Conservation (phyloP, 176 grass and related monocot species). For the Chloris gayana region DNA sequence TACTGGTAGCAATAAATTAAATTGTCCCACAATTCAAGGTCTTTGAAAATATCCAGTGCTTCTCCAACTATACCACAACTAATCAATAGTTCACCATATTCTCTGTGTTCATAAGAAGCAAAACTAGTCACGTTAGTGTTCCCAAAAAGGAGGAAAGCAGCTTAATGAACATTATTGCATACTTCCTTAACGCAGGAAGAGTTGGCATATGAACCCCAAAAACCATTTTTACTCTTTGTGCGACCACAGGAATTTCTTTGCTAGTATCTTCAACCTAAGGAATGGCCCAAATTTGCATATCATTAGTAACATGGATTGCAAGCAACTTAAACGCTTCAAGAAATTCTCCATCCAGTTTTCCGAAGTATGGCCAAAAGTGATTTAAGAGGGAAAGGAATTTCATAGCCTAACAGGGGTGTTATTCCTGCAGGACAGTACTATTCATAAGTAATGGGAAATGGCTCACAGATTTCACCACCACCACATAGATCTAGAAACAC, state of each 20-base stretch:
- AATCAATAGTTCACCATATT: conserved; percentile 87
- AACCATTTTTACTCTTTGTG: conserved; percentile 61
- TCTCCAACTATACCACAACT: conserved; percentile 94
- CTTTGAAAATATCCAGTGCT: conserved; percentile 79
- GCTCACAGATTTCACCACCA: neutral
- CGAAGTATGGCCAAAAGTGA: neutral
- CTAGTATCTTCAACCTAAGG: conserved; percentile 64
- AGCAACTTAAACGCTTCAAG: neutral
- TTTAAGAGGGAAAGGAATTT: neutral
- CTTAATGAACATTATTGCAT: conserved; percentile 30
- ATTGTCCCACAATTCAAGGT: conserved; percentile 99
- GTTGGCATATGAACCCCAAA: conserved; percentile 80
- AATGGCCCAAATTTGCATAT: conserved; percentile 24
- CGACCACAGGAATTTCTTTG: conserved; percentile 53
- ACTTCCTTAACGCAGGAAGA: conserved; percentile 86
- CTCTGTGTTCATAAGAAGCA: conserved; percentile 48
- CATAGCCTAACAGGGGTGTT: neutral
- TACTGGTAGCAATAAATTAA: conserved; percentile 94
- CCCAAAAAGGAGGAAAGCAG: neutral
- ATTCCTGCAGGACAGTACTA: neutral
- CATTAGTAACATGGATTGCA: neutral
- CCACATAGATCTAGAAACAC: neutral
- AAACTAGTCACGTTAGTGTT: conserved; percentile 35
- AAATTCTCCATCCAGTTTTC: neutral
- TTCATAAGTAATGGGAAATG: neutral